Conservation (phyloP, 257 asterid species). For the Solanum etuberosum region DNA sequence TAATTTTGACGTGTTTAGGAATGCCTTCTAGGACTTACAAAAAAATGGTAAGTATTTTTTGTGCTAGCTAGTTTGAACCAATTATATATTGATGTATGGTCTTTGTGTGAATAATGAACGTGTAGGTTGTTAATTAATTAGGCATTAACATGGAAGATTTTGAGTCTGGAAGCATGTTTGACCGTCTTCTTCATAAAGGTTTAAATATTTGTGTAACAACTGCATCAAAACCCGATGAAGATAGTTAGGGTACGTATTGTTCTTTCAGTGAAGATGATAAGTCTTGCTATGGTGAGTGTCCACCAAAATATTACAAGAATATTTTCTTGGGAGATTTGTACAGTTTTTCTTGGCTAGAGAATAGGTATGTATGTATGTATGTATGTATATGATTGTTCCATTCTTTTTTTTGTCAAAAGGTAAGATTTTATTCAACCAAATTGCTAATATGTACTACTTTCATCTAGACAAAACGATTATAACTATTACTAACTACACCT, state of each 20-base stretch:
- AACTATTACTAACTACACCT: not conserved
- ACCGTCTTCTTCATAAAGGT: constrained; percentile 68
- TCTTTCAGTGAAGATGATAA: not conserved
- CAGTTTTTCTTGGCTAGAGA: constrained; percentile 93
- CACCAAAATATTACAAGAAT: constrained; percentile 10
- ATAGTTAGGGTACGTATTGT: constrained; percentile 90
- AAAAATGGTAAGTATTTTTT: no score
- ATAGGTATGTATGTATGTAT: constrained; percentile 27
- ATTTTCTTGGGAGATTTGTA: constrained; percentile 87
- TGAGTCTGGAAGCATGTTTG: constrained; percentile 85
- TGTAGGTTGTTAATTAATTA: not conserved
- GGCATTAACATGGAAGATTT: constrained; percentile 94
- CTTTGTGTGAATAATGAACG: not conserved
- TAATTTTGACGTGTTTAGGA: no score
- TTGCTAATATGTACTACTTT: not conserved
- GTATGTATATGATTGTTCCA: not conserved
- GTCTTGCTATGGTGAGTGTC: constrained; percentile 33
- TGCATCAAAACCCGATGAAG: constrained; percentile 82
- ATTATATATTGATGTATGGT: no score
- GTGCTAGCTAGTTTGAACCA: no score
- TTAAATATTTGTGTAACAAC: constrained; percentile 73
- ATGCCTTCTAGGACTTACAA: no score
- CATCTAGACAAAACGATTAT: not conserved
- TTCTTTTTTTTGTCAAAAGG: no score
- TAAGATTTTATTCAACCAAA: not conserved